phyloP scores from a whole-genome alignment of 2,329 filamentous ascomycete genomes.

The Colletotrichum camelliae region DNA sequence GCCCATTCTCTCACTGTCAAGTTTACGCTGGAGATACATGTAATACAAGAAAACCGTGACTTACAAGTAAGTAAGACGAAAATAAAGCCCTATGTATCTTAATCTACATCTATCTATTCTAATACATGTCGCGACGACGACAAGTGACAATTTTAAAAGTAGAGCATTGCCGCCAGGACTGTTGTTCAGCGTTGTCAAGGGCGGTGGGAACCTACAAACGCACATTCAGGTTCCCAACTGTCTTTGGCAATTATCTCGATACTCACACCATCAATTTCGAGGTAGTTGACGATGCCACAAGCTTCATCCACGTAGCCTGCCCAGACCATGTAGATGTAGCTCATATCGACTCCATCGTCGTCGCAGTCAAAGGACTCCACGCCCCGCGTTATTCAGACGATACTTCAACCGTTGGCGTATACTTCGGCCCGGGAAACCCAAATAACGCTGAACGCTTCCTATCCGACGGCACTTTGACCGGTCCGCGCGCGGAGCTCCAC shows the following conservation, averaged over 20 bases:
- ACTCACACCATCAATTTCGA: neutral
- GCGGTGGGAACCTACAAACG: neutral
- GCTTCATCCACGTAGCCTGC: neutral
- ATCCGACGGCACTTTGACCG: neutral
- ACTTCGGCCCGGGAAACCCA: neutral
- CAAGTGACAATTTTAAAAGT: neutral
- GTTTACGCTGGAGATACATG: too few relatives aligned
- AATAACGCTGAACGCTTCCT: neutral
- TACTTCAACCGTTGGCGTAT: neutral
- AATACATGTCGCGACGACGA: neutral
- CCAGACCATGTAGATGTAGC: neutral
- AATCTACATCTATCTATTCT: too few relatives aligned
- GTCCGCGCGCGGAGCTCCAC: neutral
- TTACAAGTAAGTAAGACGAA: neutral
- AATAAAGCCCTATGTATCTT: neutral
- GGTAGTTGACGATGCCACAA: neutral
- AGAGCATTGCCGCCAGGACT: neutral
- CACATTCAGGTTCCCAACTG: neutral
- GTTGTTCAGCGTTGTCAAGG: neutral
- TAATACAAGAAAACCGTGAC: neutral
- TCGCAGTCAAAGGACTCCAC: neutral
- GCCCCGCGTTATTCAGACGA: neutral
- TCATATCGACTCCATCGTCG: neutral
- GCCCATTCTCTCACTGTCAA: too few relatives aligned
- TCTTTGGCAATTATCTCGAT: neutral